Evolutionary conservation across 2,329 filamentous ascomycete genomes (phyloP), one percentile per base, ranked within the genome.

Genomic region (Colletotrichum filicis): DNA sequence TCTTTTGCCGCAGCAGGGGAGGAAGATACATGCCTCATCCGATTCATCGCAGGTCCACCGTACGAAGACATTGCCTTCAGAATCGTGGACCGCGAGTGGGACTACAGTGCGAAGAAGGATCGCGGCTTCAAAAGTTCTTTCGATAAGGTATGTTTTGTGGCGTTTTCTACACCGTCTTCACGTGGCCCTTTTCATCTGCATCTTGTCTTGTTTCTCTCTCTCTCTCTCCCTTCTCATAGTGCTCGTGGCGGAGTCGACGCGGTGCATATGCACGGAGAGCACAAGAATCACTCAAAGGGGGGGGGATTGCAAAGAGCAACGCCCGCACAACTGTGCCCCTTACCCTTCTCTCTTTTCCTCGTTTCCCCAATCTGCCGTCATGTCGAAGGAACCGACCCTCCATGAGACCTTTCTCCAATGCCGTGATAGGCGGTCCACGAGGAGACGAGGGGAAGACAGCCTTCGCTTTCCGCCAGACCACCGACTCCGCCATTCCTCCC

Each of bases 51-150:
- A 28, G 97, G 97, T 0, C 94, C 96, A 4, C 97, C 97, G 5
- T 99, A 99, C 80, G 94, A 98, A 82, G 97, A 99, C 79, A 93
- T 99, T 79, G 97, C 96, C 9, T 99, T 99, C 80, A 91, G 96
- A 52, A 98, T 99, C 76, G 95, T 99, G 52, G 97, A 99, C 83
- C 96, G 97, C 76, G 97, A 99, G 83, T 99, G 97, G 97, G 97
- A 99, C 83, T 99, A 98, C 81, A 98, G 95, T 81, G 94, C 96
- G 3, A 98, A 98, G 85, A 91, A 93, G 78, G 97, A 99, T 78
- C 90, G 97, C 73, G 97, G 97, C 1, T 99, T 98, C 85, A 95
- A 91, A 82, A 98, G 95, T 83, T 97, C 94, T 75, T 99, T 98
- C 82, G 97, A 99, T 84, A 98, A 98, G 92, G 95, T 97, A 90